A percentile compares a stretch with the other conserved stretches of the same genome.
Evolutionary conservation across 1,139 yeast species (phyloP).

Genomic region (Protomyces lactucae-debilis): DNA sequence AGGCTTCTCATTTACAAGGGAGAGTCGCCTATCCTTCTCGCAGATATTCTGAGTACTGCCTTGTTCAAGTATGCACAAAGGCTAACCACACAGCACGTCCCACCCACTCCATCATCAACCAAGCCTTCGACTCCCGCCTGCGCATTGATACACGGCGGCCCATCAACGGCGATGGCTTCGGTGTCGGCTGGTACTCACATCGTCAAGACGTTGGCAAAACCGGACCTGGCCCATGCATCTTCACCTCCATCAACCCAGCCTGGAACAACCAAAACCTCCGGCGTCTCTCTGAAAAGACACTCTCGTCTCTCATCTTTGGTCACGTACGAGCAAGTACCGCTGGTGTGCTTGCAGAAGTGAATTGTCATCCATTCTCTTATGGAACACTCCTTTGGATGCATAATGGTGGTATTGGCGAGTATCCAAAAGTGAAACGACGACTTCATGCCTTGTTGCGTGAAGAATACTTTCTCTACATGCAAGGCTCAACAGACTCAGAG

Average conservation of each 20-base stretch:
- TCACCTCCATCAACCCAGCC: constrained; percentile 90
- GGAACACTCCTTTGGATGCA: constrained; percentile 51
- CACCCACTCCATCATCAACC: constrained; percentile 39
- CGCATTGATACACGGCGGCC: constrained; percentile 82
- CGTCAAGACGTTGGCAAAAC: constrained; percentile 49
- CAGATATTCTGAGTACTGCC: constrained; percentile 12
- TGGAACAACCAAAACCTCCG: constrained; percentile 94
- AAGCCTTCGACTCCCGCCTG: constrained; percentile 83
- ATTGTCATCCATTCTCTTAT: constrained; percentile 68
- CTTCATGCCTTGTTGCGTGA: constrained; percentile 71
- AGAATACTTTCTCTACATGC: constrained; percentile 69
- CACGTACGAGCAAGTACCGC: constrained; percentile 96
- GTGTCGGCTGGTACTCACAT: constrained; percentile 83
- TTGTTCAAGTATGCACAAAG: too few species aligned
- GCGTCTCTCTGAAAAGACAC: constrained; percentile 78
- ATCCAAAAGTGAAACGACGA: constrained; percentile 64
- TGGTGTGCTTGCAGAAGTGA: constrained; percentile 87
- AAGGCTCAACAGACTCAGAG: constrained; percentile 94
- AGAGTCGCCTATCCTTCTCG: constrained; percentile 10
- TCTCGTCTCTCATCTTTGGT: constrained; percentile 78
- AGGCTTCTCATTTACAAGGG: constrained; percentile 27
- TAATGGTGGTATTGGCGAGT: constrained; percentile 51
- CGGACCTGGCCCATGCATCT: constrained; percentile 67
- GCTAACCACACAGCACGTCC: constrained; percentile 2
- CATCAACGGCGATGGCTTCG: constrained; percentile 96